Conservation (phyloP, 768 basidiomycete species). For the Cyathus striatus region DNA sequence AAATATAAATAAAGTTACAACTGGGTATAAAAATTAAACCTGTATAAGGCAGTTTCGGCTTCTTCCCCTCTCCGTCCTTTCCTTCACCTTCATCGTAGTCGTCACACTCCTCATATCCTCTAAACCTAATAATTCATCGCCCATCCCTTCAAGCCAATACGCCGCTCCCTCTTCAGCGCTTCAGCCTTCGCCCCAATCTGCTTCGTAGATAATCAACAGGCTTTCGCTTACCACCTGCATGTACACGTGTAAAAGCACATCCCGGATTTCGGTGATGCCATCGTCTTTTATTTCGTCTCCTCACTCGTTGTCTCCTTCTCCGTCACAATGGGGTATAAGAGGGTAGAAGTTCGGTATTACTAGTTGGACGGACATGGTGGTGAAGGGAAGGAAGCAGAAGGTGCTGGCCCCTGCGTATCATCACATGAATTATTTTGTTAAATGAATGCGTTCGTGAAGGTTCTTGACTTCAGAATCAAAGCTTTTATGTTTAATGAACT, state of each 20-base stretch:
- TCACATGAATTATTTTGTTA: no score
- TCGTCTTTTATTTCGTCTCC: slow-evolving; percentile 51
- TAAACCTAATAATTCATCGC: no score
- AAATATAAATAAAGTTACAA: no score
- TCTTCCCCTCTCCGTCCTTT: slow-evolving; percentile 28
- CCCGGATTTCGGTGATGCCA: slow-evolving; percentile 46
- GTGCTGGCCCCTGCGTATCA: no score
- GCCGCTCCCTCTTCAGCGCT: slow-evolving; percentile 37
- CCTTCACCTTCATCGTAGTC: slow-evolving; percentile 25
- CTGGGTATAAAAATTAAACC: no score
- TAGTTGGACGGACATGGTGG: no score
- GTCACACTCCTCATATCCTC: slow-evolving; percentile 22
- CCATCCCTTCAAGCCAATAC: slow-evolving; percentile 18
- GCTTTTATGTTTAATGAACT: no score
- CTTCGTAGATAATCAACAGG: slow-evolving; percentile 74
- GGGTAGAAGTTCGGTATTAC: slow-evolving; percentile 17
- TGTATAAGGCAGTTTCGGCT: slow-evolving; percentile 45
- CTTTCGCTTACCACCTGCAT: slow-evolving; percentile 81
- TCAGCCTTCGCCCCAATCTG: slow-evolving; percentile 37
- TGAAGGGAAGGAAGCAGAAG: no score
- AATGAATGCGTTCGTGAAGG: no score
- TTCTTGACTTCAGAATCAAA: no score
- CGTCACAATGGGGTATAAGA: slow-evolving; percentile 24
- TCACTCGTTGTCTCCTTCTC: slow-evolving; percentile 69
- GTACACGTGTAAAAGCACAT: slow-evolving; percentile 25